Evolutionary conservation across 345 rosid species (phyloP), one percentile per base, ranked within the genome.

Genomic region (Lagerstroemia speciosa): DNA sequence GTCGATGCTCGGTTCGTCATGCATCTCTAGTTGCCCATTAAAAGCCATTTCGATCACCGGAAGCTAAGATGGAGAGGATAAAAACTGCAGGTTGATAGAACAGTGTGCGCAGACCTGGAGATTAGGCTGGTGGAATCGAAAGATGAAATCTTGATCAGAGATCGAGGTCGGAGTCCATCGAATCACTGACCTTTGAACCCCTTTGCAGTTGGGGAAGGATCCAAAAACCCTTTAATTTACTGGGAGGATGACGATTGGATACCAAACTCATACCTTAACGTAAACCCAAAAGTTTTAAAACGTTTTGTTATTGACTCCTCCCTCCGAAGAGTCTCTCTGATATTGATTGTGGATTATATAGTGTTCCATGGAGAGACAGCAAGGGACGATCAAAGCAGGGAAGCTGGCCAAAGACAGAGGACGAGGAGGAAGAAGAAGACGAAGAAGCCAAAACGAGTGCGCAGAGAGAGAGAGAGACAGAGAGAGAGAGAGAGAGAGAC

Each of bases 1-100:
- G 65, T 93, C 96, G 79, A 93, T 84, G 83, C 97, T 90, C 31
- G 97, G 97, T 66, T 93, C 97, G 19, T 58, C 34, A 62, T 88
- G 93, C 89, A 83, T 83, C 76, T 83, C 32, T 27, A 40, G 16
- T 45, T 38, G 20, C 9, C 67, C 52, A 8, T 65, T 24, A 40
- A 65, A 72, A 8, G 77, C 85, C 84, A 87, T 83, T 24, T 7
- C 46, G 8, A 36, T 36, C 67, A 27, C 10, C n/a, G 61, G 24
- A 3, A 2, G n/a, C 22, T n/a, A 31, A 57, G 62, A 19, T 53
- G 22, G n/a, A n/a, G n/a, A 8, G 11, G 61, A 31, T n/a, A 57
- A 31, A n/a, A 22, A 8, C 62, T 12, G 38, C 38, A 36, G 38
- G 15, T 10, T 10, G 48, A 43, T 43, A 16, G 15, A 43, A 14